Evolutionary conservation across 2,329 filamentous ascomycete genomes (phyloP), one percentile per base, ranked within the genome.

Genomic region (Dryadomyces quercivorus): DNA sequence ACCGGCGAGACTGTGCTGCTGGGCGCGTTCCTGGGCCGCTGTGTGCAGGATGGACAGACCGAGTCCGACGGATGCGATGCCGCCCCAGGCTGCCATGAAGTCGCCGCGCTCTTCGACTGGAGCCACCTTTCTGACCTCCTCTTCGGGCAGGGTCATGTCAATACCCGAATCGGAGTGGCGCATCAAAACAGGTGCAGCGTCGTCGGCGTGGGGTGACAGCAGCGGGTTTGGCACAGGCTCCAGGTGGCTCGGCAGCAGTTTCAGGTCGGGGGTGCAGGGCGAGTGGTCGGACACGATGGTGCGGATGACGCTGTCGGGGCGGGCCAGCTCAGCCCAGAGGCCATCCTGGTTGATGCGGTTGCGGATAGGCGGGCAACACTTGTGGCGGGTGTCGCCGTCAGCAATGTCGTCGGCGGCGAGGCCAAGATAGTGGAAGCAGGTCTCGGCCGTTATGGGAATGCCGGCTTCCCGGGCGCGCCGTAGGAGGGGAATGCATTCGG

Each of bases 1-100:
- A 56, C 48, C 65, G 59, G 20, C 22, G 34, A 9, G 18, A 20
- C 22, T 2, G 40, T 22, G 34, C 6, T 31, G 10, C 18, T 51
- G 22, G 44, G 86, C 77, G n/a, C 59, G 53, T 59, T 80, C 76
- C 65, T 77, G 74, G 36, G 86, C 78, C 47, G 89, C 83, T 0
- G 88, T 91, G 82, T 91, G 85, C 6, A 98, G 77, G 60, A 98
- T 95, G 5, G 89, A 88, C 4, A 98, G 77, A 0, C 93, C 93
- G 1, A 98, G 80, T 0, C 93, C 93, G 18, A 98, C 92, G 5
- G 87, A 93, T 4, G 88, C 92, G 64, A 98, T 95, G 15, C 93
- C 93, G 53, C 93, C 93, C 93, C 93, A 98, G 1, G 91, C 91
- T 4, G 86, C 82, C 71, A 97, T 93, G 76, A 98, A 97, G 71